Percentiles rank a stretch among this genome's conserved stretches.
Conservation (phyloP, 306 rosid species). For the Sechiopsis laciniata region DNA sequence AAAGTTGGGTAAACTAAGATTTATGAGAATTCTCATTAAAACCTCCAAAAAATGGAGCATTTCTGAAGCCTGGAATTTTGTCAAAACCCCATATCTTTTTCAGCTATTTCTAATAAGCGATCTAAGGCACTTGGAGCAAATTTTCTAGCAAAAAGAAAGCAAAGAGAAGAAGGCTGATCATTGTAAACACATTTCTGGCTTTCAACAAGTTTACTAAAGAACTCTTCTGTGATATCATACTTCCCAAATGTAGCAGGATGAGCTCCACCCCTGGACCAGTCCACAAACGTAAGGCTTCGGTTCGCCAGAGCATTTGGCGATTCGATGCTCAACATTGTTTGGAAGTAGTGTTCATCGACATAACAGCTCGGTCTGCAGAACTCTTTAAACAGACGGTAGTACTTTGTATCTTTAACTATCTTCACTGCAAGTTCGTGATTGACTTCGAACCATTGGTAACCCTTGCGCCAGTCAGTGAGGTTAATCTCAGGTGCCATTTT, state of each 20-base stretch:
- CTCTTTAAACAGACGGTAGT: constrained; percentile 62
- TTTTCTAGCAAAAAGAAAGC: constrained; percentile 88
- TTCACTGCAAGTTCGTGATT: constrained; percentile 60
- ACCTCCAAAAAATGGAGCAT: neutral
- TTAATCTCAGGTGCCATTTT: constrained; percentile 83
- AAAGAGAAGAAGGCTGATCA: constrained; percentile 74
- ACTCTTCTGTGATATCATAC: constrained; percentile 65
- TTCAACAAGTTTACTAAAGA: constrained; percentile 55
- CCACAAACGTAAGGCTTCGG: constrained; percentile 80
- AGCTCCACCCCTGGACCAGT: constrained; percentile 99
- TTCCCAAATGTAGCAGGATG: constrained; percentile 97
- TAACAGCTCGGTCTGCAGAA: constrained; percentile 81
- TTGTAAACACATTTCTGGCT: constrained; percentile 66
- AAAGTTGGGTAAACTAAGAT: neutral
- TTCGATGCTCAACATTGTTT: constrained; percentile 70
- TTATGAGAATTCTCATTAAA: neutral
- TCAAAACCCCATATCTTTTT: constrained; percentile 67
- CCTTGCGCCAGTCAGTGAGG: constrained; percentile 84
- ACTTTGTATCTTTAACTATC: constrained; percentile 57
- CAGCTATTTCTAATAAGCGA: constrained; percentile 61
- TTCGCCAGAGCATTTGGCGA: constrained; percentile 78
- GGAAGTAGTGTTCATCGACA: constrained; percentile 97
- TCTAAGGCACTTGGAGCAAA: constrained; percentile 88
- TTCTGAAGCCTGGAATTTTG: neutral
- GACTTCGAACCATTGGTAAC: constrained; percentile 93